Percentiles rank a stretch among this genome's conserved stretches.
Conservation (phyloP, 2,329 filamentous ascomycete species). For the Cytospora schulzeri region DNA sequence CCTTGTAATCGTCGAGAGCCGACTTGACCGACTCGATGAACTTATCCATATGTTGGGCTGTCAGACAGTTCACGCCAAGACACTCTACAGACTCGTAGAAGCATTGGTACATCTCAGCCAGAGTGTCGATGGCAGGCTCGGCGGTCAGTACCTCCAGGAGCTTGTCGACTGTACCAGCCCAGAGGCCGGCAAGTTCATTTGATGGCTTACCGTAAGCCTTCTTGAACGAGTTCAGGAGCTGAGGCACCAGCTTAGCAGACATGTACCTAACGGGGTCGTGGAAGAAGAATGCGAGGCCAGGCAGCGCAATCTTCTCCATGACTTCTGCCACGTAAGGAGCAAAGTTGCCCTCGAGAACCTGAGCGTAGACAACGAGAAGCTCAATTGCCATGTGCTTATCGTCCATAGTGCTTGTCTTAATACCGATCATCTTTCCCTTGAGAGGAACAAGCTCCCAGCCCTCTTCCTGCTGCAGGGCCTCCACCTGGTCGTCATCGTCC, state of each 20-base stretch:
- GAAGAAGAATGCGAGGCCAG: slow-evolving; percentile 97
- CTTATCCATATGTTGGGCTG: slow-evolving; percentile 73
- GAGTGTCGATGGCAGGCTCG: slow-evolving; percentile 91
- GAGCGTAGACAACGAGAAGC: slow-evolving; percentile 93
- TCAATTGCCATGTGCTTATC: slow-evolving; percentile 99
- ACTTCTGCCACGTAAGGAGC: slow-evolving; percentile 90
- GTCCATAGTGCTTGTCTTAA: slow-evolving; percentile 93
- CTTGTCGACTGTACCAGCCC: slow-evolving; percentile 84
- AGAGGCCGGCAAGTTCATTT: slow-evolving; percentile 77
- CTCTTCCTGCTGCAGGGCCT: slow-evolving; percentile 89
- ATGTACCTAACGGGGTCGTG: slow-evolving; percentile 96
- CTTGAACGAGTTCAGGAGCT: slow-evolving; percentile 91
- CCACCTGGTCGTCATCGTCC: slow-evolving; percentile 92
- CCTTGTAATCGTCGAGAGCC: slow-evolving; percentile 89
- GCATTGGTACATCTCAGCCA: slow-evolving; percentile 99
- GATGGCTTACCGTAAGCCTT: slow-evolving; percentile 84
- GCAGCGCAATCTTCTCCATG: slow-evolving; percentile 94
- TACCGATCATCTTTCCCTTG: slow-evolving; percentile 97
- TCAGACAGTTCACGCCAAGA: slow-evolving; percentile 82
- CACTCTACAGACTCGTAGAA: slow-evolving; percentile 99
- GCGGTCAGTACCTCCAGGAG: slow-evolving; percentile 90
- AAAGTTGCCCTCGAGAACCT: slow-evolving; percentile 90
- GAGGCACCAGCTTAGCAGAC: slow-evolving; percentile 90
- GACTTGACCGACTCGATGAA: slow-evolving; percentile 88
- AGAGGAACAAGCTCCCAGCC: slow-evolving; percentile 97